These are phyloP conservation scores for Rhododendron griersonianum DNA, from an alignment of 148 eudicot species.

Conservation along the genomic window DNA sequence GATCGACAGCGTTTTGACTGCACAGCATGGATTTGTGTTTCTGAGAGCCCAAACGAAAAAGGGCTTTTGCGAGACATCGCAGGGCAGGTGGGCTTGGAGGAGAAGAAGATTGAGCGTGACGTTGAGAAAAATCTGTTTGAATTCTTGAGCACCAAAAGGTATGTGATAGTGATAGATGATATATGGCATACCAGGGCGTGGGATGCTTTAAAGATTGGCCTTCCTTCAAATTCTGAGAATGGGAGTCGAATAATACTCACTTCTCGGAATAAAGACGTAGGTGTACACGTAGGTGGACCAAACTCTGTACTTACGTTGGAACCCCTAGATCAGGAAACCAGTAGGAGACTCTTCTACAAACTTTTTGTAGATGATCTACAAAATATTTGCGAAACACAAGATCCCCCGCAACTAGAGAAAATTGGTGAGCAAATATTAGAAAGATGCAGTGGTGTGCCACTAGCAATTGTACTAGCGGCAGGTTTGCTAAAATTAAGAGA, in stretches of 20 bases:
- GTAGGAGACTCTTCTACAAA: slow-evolving; percentile 1
- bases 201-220: neutral
- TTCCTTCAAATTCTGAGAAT: neutral
- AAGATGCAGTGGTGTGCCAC: slow-evolving; percentile 10
- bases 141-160: neutral
- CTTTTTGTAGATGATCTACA: neutral
- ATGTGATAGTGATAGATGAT: neutral
- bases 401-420: neutral
- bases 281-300: neutral
- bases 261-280: neutral
- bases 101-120: neutral
- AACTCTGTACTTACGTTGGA: accelerated
- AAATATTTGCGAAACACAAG: too few relatives aligned
- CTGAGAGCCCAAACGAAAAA: neutral
- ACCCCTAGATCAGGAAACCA: neutral
- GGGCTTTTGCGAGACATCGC: neutral
- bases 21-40: neutral
- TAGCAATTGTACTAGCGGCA: slow-evolving; percentile 10
- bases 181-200: neutral
- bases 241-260: neutral
- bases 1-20: neutral
- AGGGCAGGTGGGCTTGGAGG: neutral
- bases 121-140: neutral
- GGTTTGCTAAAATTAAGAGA: neutral
- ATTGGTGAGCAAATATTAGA: neutral